Evolutionary conservation across 1,139 yeast genomes (phyloP), one percentile per base, ranked within the genome.

Genomic region (Hanseniaspora gamundiae): DNA sequence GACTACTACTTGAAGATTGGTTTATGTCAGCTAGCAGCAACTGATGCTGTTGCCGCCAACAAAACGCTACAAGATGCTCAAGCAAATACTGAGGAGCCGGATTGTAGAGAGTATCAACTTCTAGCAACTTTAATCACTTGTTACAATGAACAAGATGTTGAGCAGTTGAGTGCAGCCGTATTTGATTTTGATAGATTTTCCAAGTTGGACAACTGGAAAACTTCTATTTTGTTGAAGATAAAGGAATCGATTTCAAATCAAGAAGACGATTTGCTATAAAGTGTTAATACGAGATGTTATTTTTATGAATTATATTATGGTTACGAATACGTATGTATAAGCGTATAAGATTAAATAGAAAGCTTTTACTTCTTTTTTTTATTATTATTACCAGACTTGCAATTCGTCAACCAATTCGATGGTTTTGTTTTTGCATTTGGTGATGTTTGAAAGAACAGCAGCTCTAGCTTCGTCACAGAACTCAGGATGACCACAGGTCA

Each of bases 141-240:
- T 22, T 80, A 84, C 43, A 76, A 78, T 49, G 80, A 78, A 42
- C 94, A 94, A 28, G 95, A 88, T 60, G 67, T 80, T 38, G 91
- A 88, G 58, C 73, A 68, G 42, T 77, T 85, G 57, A 76, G 94
- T 4, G 79, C 79, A 52, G 76, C 77, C 52, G 80, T 88, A 21
- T 83, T 73, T 60, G 94, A 84, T 51, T 91, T 67, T 57, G 98
- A 91, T 62, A 94, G 85, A 62, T 87, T 84, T 62, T 71, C 80
- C 52, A 86, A 87, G 63, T 76, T 91, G 47, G 98, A 93, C 62
- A 85, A 82, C 56, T 81, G 94, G 79, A 87, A 85, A 69, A 85
- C 95, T n/a, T 78, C 84, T 33, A 69, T 91, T 46, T 71, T 93
- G 52, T 73, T 88, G 57, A 81, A 81, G 64, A 78, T 91, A 55